A percentile compares a stretch with the other conserved stretches of the same genome.
Evolutionary conservation across 1,139 yeast species (phyloP).

Genomic region (Suhomyces bokatorum): DNA sequence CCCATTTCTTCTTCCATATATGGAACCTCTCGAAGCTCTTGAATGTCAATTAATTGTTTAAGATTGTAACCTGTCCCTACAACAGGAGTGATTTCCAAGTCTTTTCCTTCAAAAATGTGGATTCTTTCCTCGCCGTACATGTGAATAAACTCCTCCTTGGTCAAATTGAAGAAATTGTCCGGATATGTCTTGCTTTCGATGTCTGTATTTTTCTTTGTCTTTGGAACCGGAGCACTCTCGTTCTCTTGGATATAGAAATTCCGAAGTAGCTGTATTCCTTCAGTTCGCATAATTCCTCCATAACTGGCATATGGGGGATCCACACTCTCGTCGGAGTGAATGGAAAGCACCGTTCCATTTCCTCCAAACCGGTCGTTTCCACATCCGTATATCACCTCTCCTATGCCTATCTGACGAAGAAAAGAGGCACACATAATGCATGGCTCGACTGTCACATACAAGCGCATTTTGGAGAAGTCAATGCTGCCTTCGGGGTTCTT

Average conservation of each 20-base stretch:
- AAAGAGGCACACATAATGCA: constrained; percentile 98
- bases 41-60: constrained; percentile 21
- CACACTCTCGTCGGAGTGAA: constrained; percentile 52
- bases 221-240: constrained; percentile 79
- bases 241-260: constrained; percentile 85
- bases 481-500: constrained; percentile 27
- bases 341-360: constrained; percentile 78
- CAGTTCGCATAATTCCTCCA: constrained; percentile 80
- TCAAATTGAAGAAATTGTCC: constrained; percentile 35
- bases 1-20: constrained; percentile 20
- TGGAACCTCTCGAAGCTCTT: constrained; percentile 25
- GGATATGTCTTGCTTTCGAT: constrained; percentile 70
- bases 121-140: constrained; percentile 50
- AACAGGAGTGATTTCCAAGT: constrained; percentile 35
- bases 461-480: constrained; percentile 54
- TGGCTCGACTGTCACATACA: constrained; percentile 96
- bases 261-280: constrained; percentile 78
- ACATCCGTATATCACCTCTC: constrained; percentile 82
- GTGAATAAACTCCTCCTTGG: constrained; percentile 43
- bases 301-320: constrained; percentile 52
- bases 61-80: constrained; percentile 28
- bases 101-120: constrained; percentile 7
- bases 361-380: constrained; percentile 97
- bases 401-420: constrained; percentile 73
- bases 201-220: constrained; percentile 71